Conservation (phyloP, 169 alveolate genomes). For the Amoebophrya sp. region DNA sequence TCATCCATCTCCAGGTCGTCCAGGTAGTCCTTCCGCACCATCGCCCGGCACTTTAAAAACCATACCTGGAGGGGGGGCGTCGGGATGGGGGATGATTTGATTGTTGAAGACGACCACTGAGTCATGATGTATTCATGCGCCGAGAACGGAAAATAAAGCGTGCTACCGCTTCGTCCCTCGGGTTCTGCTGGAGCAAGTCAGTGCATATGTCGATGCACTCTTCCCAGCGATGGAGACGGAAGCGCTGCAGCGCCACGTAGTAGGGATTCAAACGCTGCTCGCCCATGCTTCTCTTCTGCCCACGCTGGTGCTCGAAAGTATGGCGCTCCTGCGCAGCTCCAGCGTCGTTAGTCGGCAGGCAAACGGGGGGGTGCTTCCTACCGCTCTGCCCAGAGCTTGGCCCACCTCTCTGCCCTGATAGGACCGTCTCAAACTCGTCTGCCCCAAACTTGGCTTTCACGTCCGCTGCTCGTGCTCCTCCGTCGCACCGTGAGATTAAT, state of each 20-base stretch:
- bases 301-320: too few species aligned
- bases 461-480: too few species aligned
- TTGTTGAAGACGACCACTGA: neutral
- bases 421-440: too few species aligned
- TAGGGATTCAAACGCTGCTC: neutral
- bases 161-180: neutral
- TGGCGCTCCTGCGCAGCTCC: too few species aligned
- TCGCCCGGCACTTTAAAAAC: neutral
- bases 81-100: neutral
- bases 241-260: neutral
- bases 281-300: neutral
- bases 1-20: slow-evolving; percentile 9
- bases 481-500: too few species aligned
- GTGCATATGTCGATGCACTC: neutral
- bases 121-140: neutral
- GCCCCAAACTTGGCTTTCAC: too few species aligned
- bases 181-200: neutral
- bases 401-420: too few species aligned
- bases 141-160: neutral
- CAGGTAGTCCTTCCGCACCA: neutral
- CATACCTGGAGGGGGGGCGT: neutral
- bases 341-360: too few species aligned
- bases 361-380: too few species aligned
- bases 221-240: neutral
- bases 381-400: too few species aligned